Evolutionary conservation across 1,284 basidiomycete genomes (phyloP), one percentile per base, ranked within the genome.

Genomic region (Mycena sp.): DNA sequence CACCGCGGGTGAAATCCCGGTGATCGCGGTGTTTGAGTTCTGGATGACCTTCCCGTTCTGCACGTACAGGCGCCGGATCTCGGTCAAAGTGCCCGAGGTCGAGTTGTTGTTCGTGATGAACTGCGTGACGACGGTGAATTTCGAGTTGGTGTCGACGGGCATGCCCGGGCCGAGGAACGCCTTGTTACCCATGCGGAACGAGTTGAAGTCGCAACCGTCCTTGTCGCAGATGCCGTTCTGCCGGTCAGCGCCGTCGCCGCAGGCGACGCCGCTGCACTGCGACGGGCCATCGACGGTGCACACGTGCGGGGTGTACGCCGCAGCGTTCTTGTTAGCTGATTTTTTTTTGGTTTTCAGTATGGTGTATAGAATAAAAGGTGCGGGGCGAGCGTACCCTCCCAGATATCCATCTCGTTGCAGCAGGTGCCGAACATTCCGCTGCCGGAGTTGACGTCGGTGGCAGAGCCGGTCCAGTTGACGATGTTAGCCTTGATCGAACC

Each of bases 351-450:
- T 17, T 12, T 21, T 56, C 16, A 58, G 49, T 16, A 40, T 14
- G 16, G 14, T 12, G 7, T 4, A 16, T 2, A 23, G 43, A 38
- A 52, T 0, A 6, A 12, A 41, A 14, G 4, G 16, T 12, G n/a
- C 2, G 23, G n/a, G 38, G n/a, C n/a, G 16, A 29, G 26, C 57
- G 1, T 14, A 67, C 65, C 84, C 56, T 68, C 67, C 84, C 83
- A 86, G 71, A 85, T 77, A 73, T 86, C 84, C 82, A 85, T 85
- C 77, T 86, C 84, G 63, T 71, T 78, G 72, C 84, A 86, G 78
- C 84, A 86, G 12, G 82, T 76, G 35, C 84, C 84, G 69, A 76
- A 78, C 21, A 70, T 49, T 37, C 84, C 83, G 3, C 70, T 73
- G 23, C 84, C 84, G 17, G 82, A 75, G 74, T 85, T 85, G 67